Evolutionary conservation across 768 basidiomycete genomes (phyloP).

Genomic region (Trametes cinnabarina): DNA sequence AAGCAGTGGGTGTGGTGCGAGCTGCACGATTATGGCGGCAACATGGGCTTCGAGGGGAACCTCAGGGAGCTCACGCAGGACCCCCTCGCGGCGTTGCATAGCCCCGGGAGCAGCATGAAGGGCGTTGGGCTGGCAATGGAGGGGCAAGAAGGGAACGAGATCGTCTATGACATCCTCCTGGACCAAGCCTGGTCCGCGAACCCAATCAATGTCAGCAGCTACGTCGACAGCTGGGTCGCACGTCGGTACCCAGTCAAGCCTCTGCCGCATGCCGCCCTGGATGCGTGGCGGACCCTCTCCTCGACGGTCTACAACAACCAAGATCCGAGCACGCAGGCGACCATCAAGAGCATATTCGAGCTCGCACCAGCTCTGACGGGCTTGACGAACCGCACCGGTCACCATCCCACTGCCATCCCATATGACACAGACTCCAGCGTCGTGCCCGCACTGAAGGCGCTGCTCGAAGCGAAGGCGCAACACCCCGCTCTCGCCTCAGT

Average conservation of each 20-base stretch:
- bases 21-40: constrained; percentile 40
- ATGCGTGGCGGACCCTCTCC: constrained; percentile 39
- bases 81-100: constrained; percentile 33
- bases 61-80: constrained; percentile 34
- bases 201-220: constrained; percentile 32
- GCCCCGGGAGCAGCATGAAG: constrained; percentile 34
- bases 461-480: constrained; percentile 22
- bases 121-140: constrained; percentile 41
- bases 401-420: constrained; percentile 34
- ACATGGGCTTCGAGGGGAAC: constrained; percentile 38
- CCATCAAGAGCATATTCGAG: constrained; percentile 39
- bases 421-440: constrained; percentile 38
- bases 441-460: constrained; percentile 23
- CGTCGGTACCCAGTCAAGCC: constrained; percentile 34
- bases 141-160: constrained; percentile 44
- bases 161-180: constrained; percentile 40
- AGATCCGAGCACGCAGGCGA: constrained; percentile 32
- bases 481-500: constrained; percentile 19
- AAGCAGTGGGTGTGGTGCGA: constrained; percentile 44
- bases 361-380: constrained; percentile 35
- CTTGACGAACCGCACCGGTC: constrained; percentile 32
- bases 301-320: constrained; percentile 40
- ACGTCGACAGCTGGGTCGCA: constrained; percentile 34
- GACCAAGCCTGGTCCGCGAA: constrained; percentile 42
- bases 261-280: constrained; percentile 26